Conservation (phyloP, 805 yeast species). For the Pichia pseudocactophila region DNA sequence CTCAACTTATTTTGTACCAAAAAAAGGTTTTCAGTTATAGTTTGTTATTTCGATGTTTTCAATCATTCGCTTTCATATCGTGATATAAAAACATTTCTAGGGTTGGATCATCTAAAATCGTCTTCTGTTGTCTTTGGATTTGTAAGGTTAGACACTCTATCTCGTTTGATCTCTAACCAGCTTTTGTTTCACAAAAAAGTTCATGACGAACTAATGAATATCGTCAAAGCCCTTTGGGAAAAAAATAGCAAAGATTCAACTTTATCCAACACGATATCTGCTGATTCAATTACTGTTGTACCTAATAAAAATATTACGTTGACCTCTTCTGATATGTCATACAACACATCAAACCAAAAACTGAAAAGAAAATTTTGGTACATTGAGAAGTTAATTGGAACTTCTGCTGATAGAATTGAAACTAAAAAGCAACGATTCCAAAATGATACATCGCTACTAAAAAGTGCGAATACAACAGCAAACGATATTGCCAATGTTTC, state of each 20-base stretch:
- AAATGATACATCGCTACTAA: no score
- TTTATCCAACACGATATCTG: no score
- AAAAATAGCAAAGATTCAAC: neutral
- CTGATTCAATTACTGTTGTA: no score
- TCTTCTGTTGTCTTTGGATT: slow-evolving; percentile 6
- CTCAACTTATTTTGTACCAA: slow-evolving; percentile 3
- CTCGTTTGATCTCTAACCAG: neutral
- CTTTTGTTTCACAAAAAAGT: neutral
- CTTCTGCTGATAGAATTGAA: no score
- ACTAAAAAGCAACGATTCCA: no score
- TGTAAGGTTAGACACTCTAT: slow-evolving; percentile 1
- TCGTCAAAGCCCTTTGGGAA: slow-evolving; percentile 4
- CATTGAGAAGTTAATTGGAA: no score
- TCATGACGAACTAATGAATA: neutral
- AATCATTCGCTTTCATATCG: neutral
- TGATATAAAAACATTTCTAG: slow-evolving; percentile 6
- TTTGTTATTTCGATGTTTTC: slow-evolving; percentile 10
- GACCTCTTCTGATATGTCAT: no score
- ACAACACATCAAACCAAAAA: no score
- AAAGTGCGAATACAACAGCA: no score
- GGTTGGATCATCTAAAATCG: neutral
- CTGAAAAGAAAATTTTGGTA: no score
- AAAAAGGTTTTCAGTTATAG: slow-evolving; percentile 7
- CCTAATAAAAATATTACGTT: no score
- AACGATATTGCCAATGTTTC: no score